phyloP scores from a whole-genome alignment of 2,329 filamentous ascomycete species.

The Ophiosphaerella korrae region DNA sequence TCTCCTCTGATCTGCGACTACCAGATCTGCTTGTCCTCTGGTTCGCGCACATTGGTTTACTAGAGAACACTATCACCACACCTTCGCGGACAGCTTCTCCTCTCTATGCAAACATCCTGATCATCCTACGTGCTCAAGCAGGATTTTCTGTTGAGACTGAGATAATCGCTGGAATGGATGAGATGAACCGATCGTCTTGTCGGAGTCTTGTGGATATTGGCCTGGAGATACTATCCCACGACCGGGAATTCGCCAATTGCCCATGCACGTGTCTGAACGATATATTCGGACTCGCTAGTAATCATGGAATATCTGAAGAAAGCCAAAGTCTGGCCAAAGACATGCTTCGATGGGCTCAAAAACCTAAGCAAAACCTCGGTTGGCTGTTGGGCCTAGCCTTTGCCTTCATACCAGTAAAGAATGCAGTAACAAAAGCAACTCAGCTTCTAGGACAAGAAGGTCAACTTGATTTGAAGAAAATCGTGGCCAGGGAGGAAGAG shows the following conservation, averaged over 20 bases:
- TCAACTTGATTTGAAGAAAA: background rate
- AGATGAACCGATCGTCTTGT: conserved; percentile 28
- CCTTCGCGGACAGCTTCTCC: conserved; percentile 41
- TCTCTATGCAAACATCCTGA: conserved; percentile 33
- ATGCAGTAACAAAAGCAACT: background rate
- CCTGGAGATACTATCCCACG: background rate
- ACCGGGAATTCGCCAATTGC: background rate
- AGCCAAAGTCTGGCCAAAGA: background rate
- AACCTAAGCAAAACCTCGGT: background rate
- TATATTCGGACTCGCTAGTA: background rate
- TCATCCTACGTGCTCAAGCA: conserved; percentile 48
- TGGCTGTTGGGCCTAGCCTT: background rate
- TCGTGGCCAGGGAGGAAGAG: background rate
- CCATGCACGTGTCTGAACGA: background rate
- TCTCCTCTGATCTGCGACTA: conserved; percentile 5
- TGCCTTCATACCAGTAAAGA: background rate
- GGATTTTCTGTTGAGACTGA: conserved; percentile 46
- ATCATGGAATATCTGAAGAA: background rate
- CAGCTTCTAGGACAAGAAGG: background rate
- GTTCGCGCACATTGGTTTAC: conserved; percentile 24
- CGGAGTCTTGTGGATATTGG: background rate
- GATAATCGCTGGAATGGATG: conserved; percentile 50
- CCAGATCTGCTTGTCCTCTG: conserved; percentile 45
- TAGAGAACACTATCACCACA: conserved; percentile 29
- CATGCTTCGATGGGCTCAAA: background rate